Conservation (phyloP, 2,329 filamentous ascomycete genomes). For the Colletotrichum abscissum region DNA sequence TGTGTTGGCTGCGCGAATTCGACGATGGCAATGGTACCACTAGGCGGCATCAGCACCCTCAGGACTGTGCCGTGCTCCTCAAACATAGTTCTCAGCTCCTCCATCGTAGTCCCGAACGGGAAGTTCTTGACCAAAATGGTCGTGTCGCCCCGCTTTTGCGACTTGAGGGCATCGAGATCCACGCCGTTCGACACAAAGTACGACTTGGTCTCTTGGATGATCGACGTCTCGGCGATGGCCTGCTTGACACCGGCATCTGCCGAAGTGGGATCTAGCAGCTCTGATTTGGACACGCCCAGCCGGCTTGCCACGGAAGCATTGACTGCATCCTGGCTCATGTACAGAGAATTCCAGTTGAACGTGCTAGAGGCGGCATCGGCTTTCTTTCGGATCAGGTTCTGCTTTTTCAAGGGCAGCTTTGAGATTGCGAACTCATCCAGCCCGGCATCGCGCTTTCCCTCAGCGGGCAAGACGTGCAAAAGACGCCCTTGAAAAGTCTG, state of each 20-base stretch:
- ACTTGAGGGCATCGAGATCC: conserved; percentile 92
- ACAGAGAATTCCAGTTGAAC: conserved; percentile 99
- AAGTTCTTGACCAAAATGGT: conserved; percentile 96
- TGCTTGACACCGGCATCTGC: conserved; percentile 96
- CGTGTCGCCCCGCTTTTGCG: conserved; percentile 83
- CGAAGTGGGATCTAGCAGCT: conserved; percentile 94
- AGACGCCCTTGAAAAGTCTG: conserved; percentile 92
- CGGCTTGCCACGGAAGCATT: conserved; percentile 89
- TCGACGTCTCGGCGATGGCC: conserved; percentile 93
- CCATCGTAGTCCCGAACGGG: conserved; percentile 81
- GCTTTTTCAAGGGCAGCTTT: conserved; percentile 93
- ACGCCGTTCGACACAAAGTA: conserved; percentile 92
- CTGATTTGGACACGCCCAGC: conserved; percentile 89
- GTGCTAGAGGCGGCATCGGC: conserved; percentile 77
- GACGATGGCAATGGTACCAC: conserved; percentile 92
- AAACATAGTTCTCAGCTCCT: conserved; percentile 84
- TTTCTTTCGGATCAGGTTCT: conserved; percentile 89
- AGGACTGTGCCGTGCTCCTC: conserved; percentile 86
- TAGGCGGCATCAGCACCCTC: conserved; percentile 89
- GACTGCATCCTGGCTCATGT: conserved; percentile 96
- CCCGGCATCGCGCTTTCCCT: conserved; percentile 82
- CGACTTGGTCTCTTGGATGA: conserved; percentile 95
- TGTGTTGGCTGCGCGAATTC: conserved; percentile 85
- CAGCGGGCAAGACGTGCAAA: conserved; percentile 88
- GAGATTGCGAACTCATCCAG: conserved; percentile 91